These are phyloP conservation scores for Capniomyces stellatus DNA, from an alignment of 371 early-diverging fungal species.

Conservation along the genomic window DNA sequence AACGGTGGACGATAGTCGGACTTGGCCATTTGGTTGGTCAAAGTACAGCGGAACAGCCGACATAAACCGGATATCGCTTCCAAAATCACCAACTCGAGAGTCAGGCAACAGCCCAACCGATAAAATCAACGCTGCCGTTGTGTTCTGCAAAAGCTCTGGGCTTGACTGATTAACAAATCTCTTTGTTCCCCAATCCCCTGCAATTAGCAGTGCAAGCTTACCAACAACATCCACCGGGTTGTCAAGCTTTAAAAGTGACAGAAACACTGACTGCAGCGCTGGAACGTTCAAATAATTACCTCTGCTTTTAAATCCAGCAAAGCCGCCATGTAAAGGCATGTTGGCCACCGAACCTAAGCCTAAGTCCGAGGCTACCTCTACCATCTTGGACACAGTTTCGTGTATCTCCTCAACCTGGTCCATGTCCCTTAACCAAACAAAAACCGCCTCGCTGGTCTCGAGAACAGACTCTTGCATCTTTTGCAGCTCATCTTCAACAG, in stretches of 20 bases:
- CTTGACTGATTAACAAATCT: background rate
- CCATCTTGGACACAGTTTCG: background rate
- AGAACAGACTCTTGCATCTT: background rate
- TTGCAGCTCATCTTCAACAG: background rate
- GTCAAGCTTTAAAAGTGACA: background rate
- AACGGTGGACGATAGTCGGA: background rate
- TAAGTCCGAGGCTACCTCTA: background rate
- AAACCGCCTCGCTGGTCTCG: background rate
- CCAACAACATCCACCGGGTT: no score
- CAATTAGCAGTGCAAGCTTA: background rate
- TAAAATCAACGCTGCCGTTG: background rate
- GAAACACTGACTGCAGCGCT: background rate
- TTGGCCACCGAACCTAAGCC: no score
- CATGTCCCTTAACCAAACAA: background rate
- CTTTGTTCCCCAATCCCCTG: background rate
- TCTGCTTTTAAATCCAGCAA: background rate
- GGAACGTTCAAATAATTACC: no score
- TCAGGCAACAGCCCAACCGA: background rate
- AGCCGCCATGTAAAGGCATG: no score
- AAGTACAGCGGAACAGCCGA: background rate
- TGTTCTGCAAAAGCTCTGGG: background rate
- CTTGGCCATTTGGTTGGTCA: background rate
- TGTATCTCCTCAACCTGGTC: background rate
- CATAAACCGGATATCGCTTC: background rate
- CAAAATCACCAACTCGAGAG: background rate